Percentiles rank a stretch among this genome's conserved stretches.
Evolutionary conservation across 106 monocot genomes (phyloP).

Genomic region (Posidonia australis): DNA sequence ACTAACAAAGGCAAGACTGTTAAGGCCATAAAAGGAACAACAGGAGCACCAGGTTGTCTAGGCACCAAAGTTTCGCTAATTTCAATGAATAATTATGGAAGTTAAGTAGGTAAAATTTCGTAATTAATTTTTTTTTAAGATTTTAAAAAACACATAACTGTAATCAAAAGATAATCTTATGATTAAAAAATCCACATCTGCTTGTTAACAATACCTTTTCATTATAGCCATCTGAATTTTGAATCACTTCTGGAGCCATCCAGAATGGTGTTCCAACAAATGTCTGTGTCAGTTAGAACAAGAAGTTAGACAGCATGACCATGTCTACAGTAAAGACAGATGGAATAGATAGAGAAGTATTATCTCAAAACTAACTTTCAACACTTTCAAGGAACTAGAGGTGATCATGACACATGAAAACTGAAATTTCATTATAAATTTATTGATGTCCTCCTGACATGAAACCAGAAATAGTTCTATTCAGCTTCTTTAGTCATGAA

Average conservation of each 20-base stretch:
- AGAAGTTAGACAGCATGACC: background rate
- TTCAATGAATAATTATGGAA: too few species aligned
- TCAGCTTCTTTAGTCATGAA: too few species aligned
- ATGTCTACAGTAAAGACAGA: background rate
- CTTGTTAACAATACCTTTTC: constrained; percentile 53
- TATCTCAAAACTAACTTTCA: too few species aligned
- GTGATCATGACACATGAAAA: too few species aligned
- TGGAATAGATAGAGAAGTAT: background rate
- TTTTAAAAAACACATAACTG: background rate
- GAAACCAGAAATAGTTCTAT: too few species aligned
- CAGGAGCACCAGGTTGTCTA: too few species aligned
- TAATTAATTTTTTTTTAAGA: too few species aligned
- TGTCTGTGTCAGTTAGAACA: constrained; percentile 35
- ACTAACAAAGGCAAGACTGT: too few species aligned
- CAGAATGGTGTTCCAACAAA: constrained; percentile 99
- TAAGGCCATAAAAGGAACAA: too few species aligned
- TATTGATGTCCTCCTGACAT: background rate
- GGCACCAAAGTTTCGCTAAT: too few species aligned
- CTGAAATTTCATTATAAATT: background rate
- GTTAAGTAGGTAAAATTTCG: too few species aligned
- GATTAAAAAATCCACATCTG: background rate
- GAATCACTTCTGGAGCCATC: constrained; percentile 99
- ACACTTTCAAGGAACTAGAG: too few species aligned
- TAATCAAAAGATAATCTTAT: background rate
- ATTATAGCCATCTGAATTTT: constrained; percentile 94